Percentiles rank a stretch among this genome's conserved stretches.
Conservation (phyloP, 2,329 filamentous ascomycete species). For the Talaromyces marneffei region DNA sequence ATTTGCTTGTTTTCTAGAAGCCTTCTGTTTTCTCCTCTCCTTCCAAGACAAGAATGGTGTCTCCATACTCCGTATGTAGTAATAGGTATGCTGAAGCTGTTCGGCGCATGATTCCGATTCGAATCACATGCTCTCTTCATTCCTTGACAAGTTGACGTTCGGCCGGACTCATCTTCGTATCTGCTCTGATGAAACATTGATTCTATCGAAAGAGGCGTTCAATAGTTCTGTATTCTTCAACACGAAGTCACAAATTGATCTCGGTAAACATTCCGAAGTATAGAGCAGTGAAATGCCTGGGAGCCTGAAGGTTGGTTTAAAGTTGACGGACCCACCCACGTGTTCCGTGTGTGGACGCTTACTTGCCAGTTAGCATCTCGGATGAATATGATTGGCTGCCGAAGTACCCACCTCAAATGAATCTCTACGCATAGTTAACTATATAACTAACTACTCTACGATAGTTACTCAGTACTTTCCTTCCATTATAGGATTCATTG, state of each 20-base stretch:
- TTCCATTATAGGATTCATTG: too few species aligned
- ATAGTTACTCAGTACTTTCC: too few species aligned
- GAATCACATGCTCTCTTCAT: not conserved
- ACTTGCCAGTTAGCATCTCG: not conserved
- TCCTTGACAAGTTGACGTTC: not conserved
- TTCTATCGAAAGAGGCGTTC: not conserved
- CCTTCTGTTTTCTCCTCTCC: not conserved
- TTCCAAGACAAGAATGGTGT: not conserved
- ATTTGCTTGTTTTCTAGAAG: not conserved
- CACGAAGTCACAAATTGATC: not conserved
- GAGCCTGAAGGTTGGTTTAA: slow-evolving; percentile 4
- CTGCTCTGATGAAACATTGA: not conserved
- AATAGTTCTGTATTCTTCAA: not conserved
- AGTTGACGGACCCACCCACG: slow-evolving; percentile 6
- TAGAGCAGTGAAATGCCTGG: too few species aligned
- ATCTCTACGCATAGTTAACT: too few species aligned
- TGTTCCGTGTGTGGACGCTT: not conserved
- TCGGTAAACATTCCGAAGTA: not conserved
- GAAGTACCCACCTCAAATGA: too few species aligned
- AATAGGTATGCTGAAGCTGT: not conserved
- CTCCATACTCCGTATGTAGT: not conserved
- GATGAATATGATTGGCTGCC: not conserved
- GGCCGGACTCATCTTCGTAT: too few species aligned
- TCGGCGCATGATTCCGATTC: not conserved
- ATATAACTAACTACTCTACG: too few species aligned